Conservation (phyloP, 345 rosid genomes). For the Lumnitzera littorea region DNA sequence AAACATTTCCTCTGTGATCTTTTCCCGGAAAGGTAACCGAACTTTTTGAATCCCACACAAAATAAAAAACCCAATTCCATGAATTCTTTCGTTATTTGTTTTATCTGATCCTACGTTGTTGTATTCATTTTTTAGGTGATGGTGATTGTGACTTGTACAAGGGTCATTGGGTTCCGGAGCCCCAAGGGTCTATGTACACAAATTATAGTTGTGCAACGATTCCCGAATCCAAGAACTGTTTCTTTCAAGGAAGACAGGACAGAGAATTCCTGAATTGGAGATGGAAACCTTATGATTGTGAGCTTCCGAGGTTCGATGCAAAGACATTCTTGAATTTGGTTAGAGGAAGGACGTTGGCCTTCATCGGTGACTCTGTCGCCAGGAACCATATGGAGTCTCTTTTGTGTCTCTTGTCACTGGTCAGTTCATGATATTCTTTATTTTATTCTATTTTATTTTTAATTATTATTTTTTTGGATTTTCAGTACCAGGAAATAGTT, state of each 20-base stretch:
- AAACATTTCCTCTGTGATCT: constrained; percentile 17
- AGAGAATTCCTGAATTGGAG: constrained; percentile 71
- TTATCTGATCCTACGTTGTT: not conserved
- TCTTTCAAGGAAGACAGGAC: constrained; percentile 61
- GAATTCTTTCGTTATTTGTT: not conserved
- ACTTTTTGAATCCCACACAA: not conserved
- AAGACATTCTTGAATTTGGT: constrained; percentile 40
- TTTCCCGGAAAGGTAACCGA: constrained; percentile 16
- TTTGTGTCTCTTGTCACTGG: constrained; percentile 74
- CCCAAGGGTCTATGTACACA: constrained; percentile 38
- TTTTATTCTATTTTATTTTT: no score
- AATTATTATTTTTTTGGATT: no score
- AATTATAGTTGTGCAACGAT: constrained; percentile 64
- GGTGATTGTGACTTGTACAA: constrained; percentile 46
- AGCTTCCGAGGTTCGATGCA: constrained; percentile 59
- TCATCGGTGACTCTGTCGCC: constrained; percentile 84
- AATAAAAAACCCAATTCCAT: no score
- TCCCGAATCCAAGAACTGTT: constrained; percentile 68
- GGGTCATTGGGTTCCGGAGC: constrained; percentile 70
- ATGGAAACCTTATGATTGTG: constrained; percentile 77
- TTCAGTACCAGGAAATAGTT: no score
- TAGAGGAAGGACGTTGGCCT: constrained; percentile 65
- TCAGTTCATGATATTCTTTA: constrained; percentile 7
- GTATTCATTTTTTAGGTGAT: constrained; percentile 6
- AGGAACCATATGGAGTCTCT: constrained; percentile 88